phyloP scores from a whole-genome alignment of 179 eudicot genomes.

The Drosera spatulata region DNA sequence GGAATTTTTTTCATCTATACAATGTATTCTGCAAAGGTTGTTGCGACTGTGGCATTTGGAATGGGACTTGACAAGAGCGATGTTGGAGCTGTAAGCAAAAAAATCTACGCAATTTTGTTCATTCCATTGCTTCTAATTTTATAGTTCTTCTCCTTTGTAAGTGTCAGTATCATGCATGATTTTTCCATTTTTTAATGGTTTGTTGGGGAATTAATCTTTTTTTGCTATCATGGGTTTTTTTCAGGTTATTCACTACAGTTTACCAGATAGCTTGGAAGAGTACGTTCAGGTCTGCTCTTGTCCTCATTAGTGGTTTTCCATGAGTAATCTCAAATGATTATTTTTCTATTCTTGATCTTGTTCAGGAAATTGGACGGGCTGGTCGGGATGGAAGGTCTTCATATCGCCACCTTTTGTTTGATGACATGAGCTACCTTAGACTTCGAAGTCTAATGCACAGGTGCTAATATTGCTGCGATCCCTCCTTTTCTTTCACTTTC shows the following conservation, averaged over 20 bases:
- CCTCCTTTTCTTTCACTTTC: not conserved
- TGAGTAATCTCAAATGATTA: not conserved
- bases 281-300: slow-evolving; percentile 69
- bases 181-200: no score
- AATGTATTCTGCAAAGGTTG: slow-evolving; percentile 46
- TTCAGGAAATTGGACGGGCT: slow-evolving; percentile 94
- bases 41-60: slow-evolving; percentile 99
- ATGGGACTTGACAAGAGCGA: slow-evolving; percentile 99
- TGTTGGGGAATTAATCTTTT: no score
- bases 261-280: slow-evolving; percentile 97
- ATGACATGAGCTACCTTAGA: slow-evolving; percentile 57
- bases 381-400: slow-evolving; percentile 92
- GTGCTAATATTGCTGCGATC: slow-evolving; percentile 21
- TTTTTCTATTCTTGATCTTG: slow-evolving; percentile 3
- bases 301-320: not conserved
- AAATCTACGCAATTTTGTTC: not conserved
- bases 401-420: slow-evolving; percentile 81
- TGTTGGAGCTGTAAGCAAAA: slow-evolving; percentile 85
- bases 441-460: slow-evolving; percentile 84
- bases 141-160: no score
- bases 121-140: no score
- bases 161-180: no score
- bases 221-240: slow-evolving; percentile 4
- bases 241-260: slow-evolving; percentile 89
- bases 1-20: not conserved